Percentiles rank a stretch among this genome's conserved stretches.
Conservation (phyloP, 495 filamentous ascomycete species). For the Chaetomium fimeti region DNA sequence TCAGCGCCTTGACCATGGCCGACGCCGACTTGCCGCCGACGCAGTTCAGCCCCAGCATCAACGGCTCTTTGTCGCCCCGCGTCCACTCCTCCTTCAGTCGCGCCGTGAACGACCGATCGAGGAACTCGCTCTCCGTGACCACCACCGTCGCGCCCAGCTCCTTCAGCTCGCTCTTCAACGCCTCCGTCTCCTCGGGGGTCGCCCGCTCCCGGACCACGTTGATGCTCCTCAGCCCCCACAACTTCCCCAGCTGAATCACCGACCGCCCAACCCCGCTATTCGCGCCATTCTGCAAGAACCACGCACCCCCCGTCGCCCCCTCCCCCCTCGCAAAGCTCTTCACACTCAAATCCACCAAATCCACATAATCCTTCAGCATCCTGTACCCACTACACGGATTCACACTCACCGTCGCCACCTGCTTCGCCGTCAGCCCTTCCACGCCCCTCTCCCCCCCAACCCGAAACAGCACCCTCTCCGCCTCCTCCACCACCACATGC, state of each 20-base stretch:
- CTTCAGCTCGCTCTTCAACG: slow-evolving; percentile 66
- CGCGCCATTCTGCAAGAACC: slow-evolving; percentile 96
- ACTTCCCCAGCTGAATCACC: slow-evolving; percentile 75
- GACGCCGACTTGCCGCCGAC: slow-evolving; percentile 85
- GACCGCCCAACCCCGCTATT: slow-evolving; percentile 88
- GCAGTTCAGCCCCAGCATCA: slow-evolving; percentile 84
- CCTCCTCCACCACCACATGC: slow-evolving; percentile 67
- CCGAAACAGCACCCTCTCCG: slow-evolving; percentile 59
- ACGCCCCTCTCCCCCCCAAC: slow-evolving; percentile 52
- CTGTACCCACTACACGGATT: slow-evolving; percentile 93
- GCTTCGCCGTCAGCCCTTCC: slow-evolving; percentile 64
- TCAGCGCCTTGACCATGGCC: slow-evolving; percentile 67
- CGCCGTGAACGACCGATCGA: slow-evolving; percentile 58
- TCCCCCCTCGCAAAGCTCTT: slow-evolving; percentile 34
- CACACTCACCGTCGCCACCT: slow-evolving; percentile 81
- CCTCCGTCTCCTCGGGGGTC: slow-evolving; percentile 59
- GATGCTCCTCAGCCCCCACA: slow-evolving; percentile 85
- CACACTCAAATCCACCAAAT: slow-evolving; percentile 39
- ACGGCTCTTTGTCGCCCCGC: slow-evolving; percentile 61
- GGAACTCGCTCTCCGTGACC: slow-evolving; percentile 72
- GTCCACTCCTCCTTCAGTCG: slow-evolving; percentile 65
- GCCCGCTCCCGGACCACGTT: slow-evolving; percentile 76
- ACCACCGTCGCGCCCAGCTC: slow-evolving; percentile 77
- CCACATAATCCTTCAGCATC: slow-evolving; percentile 82
- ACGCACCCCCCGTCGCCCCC: slow-evolving; percentile 59